Evolutionary conservation across 495 filamentous ascomycete genomes (phyloP).

Genomic region (Neurospora hispaniola): DNA sequence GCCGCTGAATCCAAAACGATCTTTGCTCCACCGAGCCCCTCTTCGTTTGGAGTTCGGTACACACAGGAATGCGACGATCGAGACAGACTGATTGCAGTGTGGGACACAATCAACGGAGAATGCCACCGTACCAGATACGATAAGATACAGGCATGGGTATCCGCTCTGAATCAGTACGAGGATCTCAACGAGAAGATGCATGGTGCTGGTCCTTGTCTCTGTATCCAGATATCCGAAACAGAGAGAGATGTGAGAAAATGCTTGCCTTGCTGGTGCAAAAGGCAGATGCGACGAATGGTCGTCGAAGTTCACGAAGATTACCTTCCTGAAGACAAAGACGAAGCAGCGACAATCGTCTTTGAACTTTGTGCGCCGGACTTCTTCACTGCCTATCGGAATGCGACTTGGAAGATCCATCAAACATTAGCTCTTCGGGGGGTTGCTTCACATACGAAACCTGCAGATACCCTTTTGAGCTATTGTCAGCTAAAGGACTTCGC

Average conservation of each 20-base stretch:
- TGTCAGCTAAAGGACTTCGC: slow-evolving; percentile 9
- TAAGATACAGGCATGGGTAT: background rate
- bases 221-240: background rate
- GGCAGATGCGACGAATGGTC: slow-evolving; percentile 19
- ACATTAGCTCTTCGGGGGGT: slow-evolving; percentile 11
- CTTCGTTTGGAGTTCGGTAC: background rate
- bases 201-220: background rate
- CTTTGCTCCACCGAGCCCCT: slow-evolving; percentile 15
- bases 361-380: slow-evolving; percentile 30
- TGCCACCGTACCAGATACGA: background rate
- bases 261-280: slow-evolving; percentile 5
- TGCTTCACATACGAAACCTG: slow-evolving; percentile 1
- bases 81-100: background rate
- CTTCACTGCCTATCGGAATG: slow-evolving; percentile 35
- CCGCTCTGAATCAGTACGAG: background rate
- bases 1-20: slow-evolving; percentile 33
- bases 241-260: background rate
- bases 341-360: slow-evolving; percentile 28
- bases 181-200: background rate
- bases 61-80: background rate
- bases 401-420: slow-evolving; percentile 30
- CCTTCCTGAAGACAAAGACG: slow-evolving; percentile 26
- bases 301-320: slow-evolving; percentile 36
- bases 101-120: background rate
- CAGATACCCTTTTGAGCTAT: slow-evolving; percentile 11